Base-by-base conservation (phyloP, 768 basidiomycete genomes). In the Lentinula raphanica region DNA sequence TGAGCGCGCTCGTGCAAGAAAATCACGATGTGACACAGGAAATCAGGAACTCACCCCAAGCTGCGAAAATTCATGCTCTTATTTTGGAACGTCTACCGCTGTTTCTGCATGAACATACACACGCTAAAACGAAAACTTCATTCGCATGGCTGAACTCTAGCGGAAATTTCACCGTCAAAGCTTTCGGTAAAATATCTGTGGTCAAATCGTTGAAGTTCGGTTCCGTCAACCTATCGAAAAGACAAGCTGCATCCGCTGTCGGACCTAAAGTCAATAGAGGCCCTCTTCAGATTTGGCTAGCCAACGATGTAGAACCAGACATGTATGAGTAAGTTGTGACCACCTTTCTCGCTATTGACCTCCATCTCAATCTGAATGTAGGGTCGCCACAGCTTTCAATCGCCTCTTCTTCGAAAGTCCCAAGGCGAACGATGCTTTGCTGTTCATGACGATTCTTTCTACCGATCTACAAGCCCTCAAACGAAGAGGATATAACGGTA, bases 381-480 rank as follows among this genome's bases (percentile, higher is more conserved):
- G 94, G 70, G 87, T 98, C 13, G 88, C 96, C 0, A 87, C 85
- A 0, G 88, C 90, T 1, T 74, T 98, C 29, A 93, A 92, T 68
- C 85, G 86, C 17, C 68, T 89, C 6, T 71, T 97, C 29, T 91
- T 98, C 61, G 82, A 88, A 56, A 79, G 83, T 7, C 86, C 86
- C 2, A 88, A 90, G 69, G 82, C 87, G 25, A 92, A 94, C 66
- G 96, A 99, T 68, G 84, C 90, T 0, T 76, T 99, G 6, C 69
- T 98, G 7, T 88, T 98, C 63, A 90, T 92, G 83, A 97, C 94
- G 0, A 92, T 99, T 54, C 78, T 99, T 17, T 92, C 93, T 0
- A 98, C 95, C 0, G 92, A 95, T 62, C 72, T 98, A 39, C 81
- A 84, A 59, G 85, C 92, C 2, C 69, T 97, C 61, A 87, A 86